phyloP scores from a whole-genome alignment of 176 grass and related monocot species.

The Lolium perenne region DNA sequence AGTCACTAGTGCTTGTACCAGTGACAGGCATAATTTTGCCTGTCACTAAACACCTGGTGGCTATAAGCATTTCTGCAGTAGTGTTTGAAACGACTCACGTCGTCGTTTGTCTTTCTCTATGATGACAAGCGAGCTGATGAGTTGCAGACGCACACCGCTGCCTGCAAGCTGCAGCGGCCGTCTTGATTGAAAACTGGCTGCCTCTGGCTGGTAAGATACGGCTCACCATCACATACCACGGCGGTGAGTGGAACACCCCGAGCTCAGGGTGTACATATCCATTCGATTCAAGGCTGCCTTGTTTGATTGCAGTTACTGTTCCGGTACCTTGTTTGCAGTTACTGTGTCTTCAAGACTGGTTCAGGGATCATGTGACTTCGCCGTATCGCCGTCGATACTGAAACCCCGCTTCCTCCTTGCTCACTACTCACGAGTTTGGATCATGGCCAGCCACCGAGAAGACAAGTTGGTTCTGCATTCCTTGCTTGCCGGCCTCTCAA shows the following conservation, averaged over 20 bases:
- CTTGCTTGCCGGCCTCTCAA: too few relatives aligned
- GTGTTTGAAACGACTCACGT: not conserved
- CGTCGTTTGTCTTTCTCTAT: not conserved
- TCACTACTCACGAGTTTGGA: not conserved
- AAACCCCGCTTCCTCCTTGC: not conserved
- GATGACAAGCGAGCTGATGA: slow-evolving; percentile 14
- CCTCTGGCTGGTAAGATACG: not conserved
- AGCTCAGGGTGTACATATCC: not conserved
- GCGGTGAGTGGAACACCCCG: too few relatives aligned
- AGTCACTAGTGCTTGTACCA: too few relatives aligned
- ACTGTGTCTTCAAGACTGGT: not conserved
- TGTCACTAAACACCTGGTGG: too few relatives aligned
- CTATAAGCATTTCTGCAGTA: too few relatives aligned
- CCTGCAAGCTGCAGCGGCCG: too few relatives aligned
- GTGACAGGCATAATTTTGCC: too few relatives aligned
- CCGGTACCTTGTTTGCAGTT: not conserved
- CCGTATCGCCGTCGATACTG: not conserved
- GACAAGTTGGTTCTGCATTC: too few relatives aligned
- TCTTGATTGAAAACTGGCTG: not conserved
- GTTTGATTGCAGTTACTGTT: too few relatives aligned
- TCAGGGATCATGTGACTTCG: slow-evolving; percentile 27
- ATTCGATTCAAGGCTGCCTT: not conserved
- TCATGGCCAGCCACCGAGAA: not conserved
- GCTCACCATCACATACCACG: not conserved
- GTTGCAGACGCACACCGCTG: not conserved